Base-by-base conservation (phyloP, 371 early-diverging fungal genomes). In the Mortierella sp. region DNA sequence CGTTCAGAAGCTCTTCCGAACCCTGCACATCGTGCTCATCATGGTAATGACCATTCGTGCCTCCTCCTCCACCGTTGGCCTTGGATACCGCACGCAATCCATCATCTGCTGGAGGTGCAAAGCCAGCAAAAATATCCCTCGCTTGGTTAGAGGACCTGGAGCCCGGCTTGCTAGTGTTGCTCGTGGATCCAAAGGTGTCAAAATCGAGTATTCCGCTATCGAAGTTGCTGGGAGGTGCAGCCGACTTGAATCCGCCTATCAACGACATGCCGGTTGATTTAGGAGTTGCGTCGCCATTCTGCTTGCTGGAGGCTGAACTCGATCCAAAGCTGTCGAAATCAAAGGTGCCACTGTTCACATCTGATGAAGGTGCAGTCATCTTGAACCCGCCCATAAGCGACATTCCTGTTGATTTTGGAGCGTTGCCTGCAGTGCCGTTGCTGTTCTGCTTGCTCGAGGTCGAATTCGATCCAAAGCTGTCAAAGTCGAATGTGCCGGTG, bases 1-100 rank as follows among this genome's bases (percentile, higher is more conserved):
- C 83, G 50, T 83, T 83, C 39, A 83, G 39, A 5, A 83, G 66
- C 47, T 83, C 83, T 31, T 83, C 83, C 2, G 79, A 72, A 44
- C 79, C 83, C 40, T 73, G 76, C 26, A 74, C 58, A 9, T 65
- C 69, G 53, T 73, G 70, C 2, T 73, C 64, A 24, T 66, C 72
- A 13, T 52, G 37, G 3, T 47, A 50, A 8, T 19, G 6, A 13
- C 63, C 73, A 5, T 41, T 67, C 5, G 77, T 10, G 0, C 66
- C 29, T 16, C 64, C 29, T 16, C 64, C 45, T 22, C 29, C 50
- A 8, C 52, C 71, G 26, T 77, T 47, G 19, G 4, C 22, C 9
- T 44, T 39, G 48, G 19, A 26, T 8, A 16, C n/a, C 8, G 44
- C 26, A 5, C 45, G 39, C 50, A 66, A 45, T 13, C 71, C 77